These are phyloP conservation scores for Xylaria sp. DNA, from an alignment of 2,329 filamentous ascomycete species.

Conservation along the genomic window DNA sequence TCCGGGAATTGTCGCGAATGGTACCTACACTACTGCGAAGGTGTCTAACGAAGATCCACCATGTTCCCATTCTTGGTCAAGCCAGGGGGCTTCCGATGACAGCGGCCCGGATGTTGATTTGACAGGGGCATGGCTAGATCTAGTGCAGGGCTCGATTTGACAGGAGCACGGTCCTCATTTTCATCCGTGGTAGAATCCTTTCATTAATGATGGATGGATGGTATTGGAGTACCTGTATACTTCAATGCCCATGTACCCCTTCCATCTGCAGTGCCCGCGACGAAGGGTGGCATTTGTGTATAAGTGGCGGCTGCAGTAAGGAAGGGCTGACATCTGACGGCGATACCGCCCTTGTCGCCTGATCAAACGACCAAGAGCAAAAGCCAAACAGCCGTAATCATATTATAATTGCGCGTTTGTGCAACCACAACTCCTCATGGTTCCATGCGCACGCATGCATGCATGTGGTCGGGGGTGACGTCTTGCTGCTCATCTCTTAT, in stretches of 20 bases:
- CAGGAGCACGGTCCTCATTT: conserved; percentile 37
- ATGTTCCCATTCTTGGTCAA: conserved; percentile 24
- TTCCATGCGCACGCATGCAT: conserved; percentile 40
- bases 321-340: conserved; percentile 21
- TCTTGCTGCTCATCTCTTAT: conserved; percentile 25
- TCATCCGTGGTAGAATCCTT: conserved; percentile 25
- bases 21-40: conserved; percentile 27
- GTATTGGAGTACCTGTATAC: background rate
- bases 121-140: conserved; percentile 43
- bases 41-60: conserved; percentile 11
- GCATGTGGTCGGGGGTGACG: conserved; percentile 26
- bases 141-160: conserved; percentile 40
- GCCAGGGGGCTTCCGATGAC: conserved; percentile 39
- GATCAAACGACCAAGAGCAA: conserved; percentile 12
- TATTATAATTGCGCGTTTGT: conserved; percentile 31
- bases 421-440: conserved; percentile 33
- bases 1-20: conserved; percentile 50
- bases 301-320: conserved; percentile 27
- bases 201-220: conserved; percentile 9
- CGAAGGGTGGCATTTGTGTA: background rate
- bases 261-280: background rate
- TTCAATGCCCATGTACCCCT: too few species aligned
- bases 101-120: conserved; percentile 42
- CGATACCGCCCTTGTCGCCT: conserved; percentile 15
- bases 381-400: conserved; percentile 22